Evolutionary conservation across 2,329 filamentous ascomycete species (phyloP), one percentile per base, ranked within the genome.

Genomic region (Podosphaera xanthii): DNA sequence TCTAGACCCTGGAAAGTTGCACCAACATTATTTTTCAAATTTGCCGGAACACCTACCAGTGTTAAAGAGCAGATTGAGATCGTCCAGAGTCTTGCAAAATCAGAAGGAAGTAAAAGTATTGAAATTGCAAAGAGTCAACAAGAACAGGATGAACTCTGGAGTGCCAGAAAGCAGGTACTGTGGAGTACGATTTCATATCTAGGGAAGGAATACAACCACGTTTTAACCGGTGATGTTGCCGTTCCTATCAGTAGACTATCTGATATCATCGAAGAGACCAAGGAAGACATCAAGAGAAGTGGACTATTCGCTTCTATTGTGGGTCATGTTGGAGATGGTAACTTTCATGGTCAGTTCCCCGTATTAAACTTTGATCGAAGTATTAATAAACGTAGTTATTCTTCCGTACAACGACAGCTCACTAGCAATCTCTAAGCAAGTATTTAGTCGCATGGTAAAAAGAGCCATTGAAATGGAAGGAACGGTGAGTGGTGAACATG

Each of bases 201-300:
- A 59, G 67, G 79, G 71, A 72, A 79, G 70, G 72, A 78, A 68
- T 52, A 76, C n/a, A 83, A 90, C 63, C 80, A 79, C 59, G 83
- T 92, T 2, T 92, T 87, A 87, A 91, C 87, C 0, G 87, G 86
- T 1, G 87, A 94, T 67, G 87, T 92, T 9, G 87, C 87, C 0
- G 87, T 94, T 59, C 87, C 87, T 12, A 83, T 92, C 69, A 86
- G 80, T 63, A 75, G 77, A 61, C 70, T 92, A 65, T 80, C 87
- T 2, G 78, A 84, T 62, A 81, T 90, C 60, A 88, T 91, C 64
- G 86, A 89, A 70, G 79, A 84, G 70, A 89, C 86, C 1, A 84
- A 86, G 67, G 73, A 74, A 33, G 77, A 83, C 63, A 76, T 83
- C 59, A 70, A 68, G 58, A 75, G 74, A 66, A 77, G 75, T 61